phyloP scores from a whole-genome alignment of 148 eudicot genomes.

The Bassia scoparia region DNA sequence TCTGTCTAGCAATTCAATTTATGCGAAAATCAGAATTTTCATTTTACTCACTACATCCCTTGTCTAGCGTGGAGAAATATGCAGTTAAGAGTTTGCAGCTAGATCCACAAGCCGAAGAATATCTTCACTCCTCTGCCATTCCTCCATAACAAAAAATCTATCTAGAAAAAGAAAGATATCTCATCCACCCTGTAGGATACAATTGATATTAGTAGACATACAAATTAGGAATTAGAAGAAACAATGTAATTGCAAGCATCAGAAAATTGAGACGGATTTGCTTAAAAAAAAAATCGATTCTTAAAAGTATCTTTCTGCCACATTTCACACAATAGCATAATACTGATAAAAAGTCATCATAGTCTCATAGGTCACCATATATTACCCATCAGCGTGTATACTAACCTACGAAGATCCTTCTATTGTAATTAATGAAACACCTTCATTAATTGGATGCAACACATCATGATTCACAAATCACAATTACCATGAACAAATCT shows the following conservation, averaged over 20 bases:
- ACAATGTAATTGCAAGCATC: not conserved
- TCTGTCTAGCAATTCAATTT: not conserved
- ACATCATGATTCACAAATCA: too few species aligned
- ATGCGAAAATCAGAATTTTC: not conserved
- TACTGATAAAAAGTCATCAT: not conserved
- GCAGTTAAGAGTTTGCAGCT: constrained; percentile 12
- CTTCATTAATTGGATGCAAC: too few species aligned
- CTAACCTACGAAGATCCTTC: too few species aligned
- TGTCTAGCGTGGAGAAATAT: not conserved
- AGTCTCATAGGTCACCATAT: not conserved
- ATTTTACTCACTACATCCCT: not conserved
- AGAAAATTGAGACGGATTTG: not conserved
- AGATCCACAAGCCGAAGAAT: not conserved
- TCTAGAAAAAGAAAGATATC: not conserved
- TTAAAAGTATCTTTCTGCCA: not conserved
- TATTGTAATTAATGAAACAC: too few species aligned
- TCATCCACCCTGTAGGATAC: not conserved
- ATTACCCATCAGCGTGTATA: not conserved
- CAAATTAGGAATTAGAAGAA: not conserved
- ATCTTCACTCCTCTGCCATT: not conserved
- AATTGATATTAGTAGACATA: not conserved
- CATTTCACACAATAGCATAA: not conserved
- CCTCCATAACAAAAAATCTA: not conserved
- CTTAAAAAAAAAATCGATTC: not conserved
- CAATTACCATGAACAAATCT: too few species aligned